A percentile compares a stretch with the other conserved stretches of the same genome.
These are phyloP conservation scores for Lactarius indigo DNA, from an alignment of 768 basidiomycete species.

Conservation along the genomic window DNA sequence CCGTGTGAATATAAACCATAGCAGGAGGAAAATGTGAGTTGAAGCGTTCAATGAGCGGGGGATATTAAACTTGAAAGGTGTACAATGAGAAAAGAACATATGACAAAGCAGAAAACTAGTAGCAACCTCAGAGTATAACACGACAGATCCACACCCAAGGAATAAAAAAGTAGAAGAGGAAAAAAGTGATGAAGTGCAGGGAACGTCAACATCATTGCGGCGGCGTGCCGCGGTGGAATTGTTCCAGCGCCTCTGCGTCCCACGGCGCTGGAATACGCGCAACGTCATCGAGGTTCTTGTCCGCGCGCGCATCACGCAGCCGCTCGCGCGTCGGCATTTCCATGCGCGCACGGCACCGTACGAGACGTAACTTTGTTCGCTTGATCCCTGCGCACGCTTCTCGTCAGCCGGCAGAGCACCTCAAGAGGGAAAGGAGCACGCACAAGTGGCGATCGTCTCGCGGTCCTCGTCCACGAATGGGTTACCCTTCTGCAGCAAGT, in stretches of 20 bases:
- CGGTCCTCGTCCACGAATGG: conserved; percentile 84
- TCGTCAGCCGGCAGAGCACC: neutral
- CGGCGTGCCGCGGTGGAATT: conserved; percentile 14
- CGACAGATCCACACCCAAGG: conserved; percentile 3
- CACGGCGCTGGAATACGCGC: conserved; percentile 63
- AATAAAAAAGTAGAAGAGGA: neutral
- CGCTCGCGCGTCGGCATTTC: conserved; percentile 71
- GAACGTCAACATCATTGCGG: neutral
- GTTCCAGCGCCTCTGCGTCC: conserved; percentile 29
- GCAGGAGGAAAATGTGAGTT: neutral
- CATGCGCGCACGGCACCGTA: conserved; percentile 74
- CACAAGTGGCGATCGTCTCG: conserved; percentile 73
- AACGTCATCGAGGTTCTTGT: conserved; percentile 75
- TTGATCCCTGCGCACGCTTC: conserved; percentile 61
- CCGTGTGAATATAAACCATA: conserved; percentile 8
- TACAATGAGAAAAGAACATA: neutral
- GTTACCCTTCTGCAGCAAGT: conserved; percentile 75
- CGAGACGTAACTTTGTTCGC: conserved; percentile 77
- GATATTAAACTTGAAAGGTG: neutral
- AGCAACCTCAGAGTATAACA: conserved; percentile 1
- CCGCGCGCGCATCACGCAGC: conserved; percentile 69
- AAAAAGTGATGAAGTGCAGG: neutral
- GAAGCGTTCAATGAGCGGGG: neutral
- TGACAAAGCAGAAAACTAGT: conserved; percentile 1
- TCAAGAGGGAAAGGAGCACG: conserved; percentile 29